phyloP scores from a whole-genome alignment of 1,284 basidiomycete species.

The Tylopilus sp. region DNA sequence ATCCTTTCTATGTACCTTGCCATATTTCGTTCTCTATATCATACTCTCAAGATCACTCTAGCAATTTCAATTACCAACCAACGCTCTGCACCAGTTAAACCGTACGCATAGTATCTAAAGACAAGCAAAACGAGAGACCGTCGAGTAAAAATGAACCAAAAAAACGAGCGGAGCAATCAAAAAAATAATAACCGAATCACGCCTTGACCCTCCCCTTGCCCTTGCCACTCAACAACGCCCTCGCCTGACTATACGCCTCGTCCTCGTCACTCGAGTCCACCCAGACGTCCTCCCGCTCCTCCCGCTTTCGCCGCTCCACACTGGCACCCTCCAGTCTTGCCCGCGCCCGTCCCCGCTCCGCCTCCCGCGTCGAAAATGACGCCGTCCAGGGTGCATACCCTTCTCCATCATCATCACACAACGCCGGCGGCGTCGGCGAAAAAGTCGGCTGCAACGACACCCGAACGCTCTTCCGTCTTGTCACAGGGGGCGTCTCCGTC shows the following conservation, averaged over 20 bases:
- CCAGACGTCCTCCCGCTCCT: constrained; percentile 61
- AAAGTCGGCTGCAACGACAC: constrained; percentile 80
- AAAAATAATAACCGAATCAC: neutral
- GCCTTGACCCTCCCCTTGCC: constrained; percentile 44
- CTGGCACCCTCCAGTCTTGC: neutral
- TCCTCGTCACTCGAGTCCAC: constrained; percentile 80
- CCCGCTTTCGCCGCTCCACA: too few species aligned
- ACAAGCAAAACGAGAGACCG: too few species aligned
- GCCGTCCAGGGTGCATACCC: constrained; percentile 36
- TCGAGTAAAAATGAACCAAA: too few species aligned
- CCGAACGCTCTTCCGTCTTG: constrained; percentile 77
- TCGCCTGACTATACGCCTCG: constrained; percentile 70
- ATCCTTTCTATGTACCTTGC: too few species aligned
- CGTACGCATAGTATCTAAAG: too few species aligned
- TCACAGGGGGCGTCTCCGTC: constrained; percentile 41
- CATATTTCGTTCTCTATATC: too few species aligned
- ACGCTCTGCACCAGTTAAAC: too few species aligned
- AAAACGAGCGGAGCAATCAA: too few species aligned
- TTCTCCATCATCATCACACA: constrained; percentile 59
- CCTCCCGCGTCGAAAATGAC: constrained; percentile 11
- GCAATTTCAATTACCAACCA: too few species aligned
- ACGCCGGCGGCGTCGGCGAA: constrained; percentile 73
- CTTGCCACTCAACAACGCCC: constrained; percentile 58
- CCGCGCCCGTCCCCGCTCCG: neutral
- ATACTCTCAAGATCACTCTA: too few species aligned